Base-by-base conservation (phyloP, 176 grass and related monocot species). In the Oryza meyeriana region DNA sequence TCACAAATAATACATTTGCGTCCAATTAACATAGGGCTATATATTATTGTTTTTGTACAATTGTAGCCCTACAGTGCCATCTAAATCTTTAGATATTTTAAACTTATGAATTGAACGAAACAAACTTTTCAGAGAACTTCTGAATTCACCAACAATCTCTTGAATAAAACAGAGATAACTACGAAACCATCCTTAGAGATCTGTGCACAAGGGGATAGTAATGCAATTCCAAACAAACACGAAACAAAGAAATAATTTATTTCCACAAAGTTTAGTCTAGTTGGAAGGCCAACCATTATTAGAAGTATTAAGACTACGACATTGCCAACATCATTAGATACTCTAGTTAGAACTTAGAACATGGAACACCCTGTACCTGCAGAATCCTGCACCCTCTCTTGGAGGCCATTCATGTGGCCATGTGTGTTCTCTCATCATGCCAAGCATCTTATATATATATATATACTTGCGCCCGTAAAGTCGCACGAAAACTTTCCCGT, bases 331-430 rank as follows among this genome's bases (percentile, higher is more conserved):
- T 10, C 22, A 34, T 59, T 58, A n/a, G 48, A 5, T 34, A 13
- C 72, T 75, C 20, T 30, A 9, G 1, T 76, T 55, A 76, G 30
- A 61, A 76, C 73, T 76, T 55, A 76, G 30, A 61, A 76, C 73
- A 59, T 61, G 73, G 32, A 36, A 61, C 50, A 76, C 73, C 32
- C 47, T 38, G 73, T 35, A 61, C 25, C 18, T 9, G 4, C 22
- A 76, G 2, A 61, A 75, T 6, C 12, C 52, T 76, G 47, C 50
- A 27, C 22, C 73, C 50, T 24, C 10, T 22, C 48, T 35, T 25
- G 73, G 31, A 59, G 31, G 31, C 31, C 73, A 75, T 58, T 35
- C 48, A 58, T 75, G 32, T 75, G 71, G 4, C 44, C 44, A 74
- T 33, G 5, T 36, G 6, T 59, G 31, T 22, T n/a, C 9, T 36